These are phyloP conservation scores for Alisma plantagoaquatica DNA, from an alignment of 106 monocot genomes.

Conservation along the genomic window DNA sequence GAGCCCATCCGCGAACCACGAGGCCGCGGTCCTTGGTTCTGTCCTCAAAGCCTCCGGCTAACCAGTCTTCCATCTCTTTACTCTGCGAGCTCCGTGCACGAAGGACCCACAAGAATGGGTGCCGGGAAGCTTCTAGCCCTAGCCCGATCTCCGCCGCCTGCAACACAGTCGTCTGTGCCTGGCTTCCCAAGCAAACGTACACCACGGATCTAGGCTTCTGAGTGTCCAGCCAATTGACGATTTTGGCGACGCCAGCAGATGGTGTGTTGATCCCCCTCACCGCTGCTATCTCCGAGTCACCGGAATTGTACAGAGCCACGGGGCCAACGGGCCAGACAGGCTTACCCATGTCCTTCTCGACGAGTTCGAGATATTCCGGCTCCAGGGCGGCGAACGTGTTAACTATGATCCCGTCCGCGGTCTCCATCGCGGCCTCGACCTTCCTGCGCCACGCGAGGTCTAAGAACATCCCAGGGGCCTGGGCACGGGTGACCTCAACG, in stretches of 20 bases:
- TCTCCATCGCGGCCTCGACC: background rate
- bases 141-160: conserved; percentile 47
- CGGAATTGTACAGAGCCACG: conserved; percentile 16
- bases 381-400: conserved; percentile 47
- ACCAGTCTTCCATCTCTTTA: conserved; percentile 23
- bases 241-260: conserved; percentile 5
- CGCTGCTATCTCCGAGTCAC: conserved; percentile 1
- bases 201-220: conserved; percentile 23
- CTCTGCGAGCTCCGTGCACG: conserved; percentile 7
- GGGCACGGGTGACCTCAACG: background rate
- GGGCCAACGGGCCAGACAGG: conserved; percentile 46
- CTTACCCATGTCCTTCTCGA: conserved; percentile 22
- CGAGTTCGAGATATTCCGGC: conserved; percentile 12
- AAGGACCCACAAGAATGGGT: conserved; percentile 51
- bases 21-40: conserved; percentile 14
- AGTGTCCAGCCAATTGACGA: conserved; percentile 33
- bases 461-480: too few species aligned
- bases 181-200: conserved; percentile 48
- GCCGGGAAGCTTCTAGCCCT: conserved; percentile 31
- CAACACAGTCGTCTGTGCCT: background rate
- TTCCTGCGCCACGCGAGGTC: background rate
- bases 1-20: too few species aligned
- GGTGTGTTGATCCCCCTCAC: conserved; percentile 33
- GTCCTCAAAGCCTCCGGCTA: conserved; percentile 29
- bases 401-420: conserved; percentile 1